A percentile compares a stretch with the other conserved stretches of the same genome.
These are phyloP conservation scores for Tetradesmus lagerheimii DNA, from an alignment of 139 green algal genomes.

Conservation along the genomic window DNA sequence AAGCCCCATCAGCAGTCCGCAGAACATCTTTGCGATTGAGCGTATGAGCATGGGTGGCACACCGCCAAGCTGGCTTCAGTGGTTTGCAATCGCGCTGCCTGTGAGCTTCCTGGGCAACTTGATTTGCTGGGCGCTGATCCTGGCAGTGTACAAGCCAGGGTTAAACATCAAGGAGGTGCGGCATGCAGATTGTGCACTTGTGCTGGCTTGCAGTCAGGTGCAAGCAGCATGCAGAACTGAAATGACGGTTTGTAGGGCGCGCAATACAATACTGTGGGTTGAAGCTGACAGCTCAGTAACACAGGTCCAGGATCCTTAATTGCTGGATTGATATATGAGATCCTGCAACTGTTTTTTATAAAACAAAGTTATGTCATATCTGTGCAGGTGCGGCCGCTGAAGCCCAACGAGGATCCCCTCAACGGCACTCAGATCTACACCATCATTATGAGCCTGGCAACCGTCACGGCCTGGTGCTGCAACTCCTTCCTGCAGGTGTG, in stretches of 20 bases:
- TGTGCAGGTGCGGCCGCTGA: slow-evolving; percentile 67
- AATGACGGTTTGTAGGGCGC: no score
- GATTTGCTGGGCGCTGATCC: slow-evolving; percentile 69
- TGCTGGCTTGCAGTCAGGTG: background rate
- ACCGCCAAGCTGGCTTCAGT: slow-evolving; percentile 76
- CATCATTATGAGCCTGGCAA: slow-evolving; percentile 67
- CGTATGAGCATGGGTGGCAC: slow-evolving; percentile 69
- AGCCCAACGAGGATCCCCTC: slow-evolving; percentile 71
- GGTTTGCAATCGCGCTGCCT: slow-evolving; percentile 81
- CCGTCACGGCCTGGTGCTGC: slow-evolving; percentile 78
- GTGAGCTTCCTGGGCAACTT: slow-evolving; percentile 63
- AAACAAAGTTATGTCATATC: no score
- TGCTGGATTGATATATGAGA: no score
- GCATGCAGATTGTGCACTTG: background rate
- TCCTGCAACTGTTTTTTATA: no score
- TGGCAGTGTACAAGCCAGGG: slow-evolving; percentile 63
- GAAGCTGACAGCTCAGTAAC: no score
- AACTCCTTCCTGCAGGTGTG: slow-evolving; percentile 61
- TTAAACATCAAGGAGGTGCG: slow-evolving; percentile 48
- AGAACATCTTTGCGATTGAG: slow-evolving; percentile 90
- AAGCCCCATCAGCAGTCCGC: slow-evolving; percentile 70
- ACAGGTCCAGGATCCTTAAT: no score
- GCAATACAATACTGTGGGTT: no score
- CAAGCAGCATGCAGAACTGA: no score
- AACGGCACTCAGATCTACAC: slow-evolving; percentile 75